A percentile compares a stretch with the other conserved stretches of the same genome.
phyloP scores from a whole-genome alignment of 1,284 basidiomycete species.

The Ganoderma multipileum region DNA sequence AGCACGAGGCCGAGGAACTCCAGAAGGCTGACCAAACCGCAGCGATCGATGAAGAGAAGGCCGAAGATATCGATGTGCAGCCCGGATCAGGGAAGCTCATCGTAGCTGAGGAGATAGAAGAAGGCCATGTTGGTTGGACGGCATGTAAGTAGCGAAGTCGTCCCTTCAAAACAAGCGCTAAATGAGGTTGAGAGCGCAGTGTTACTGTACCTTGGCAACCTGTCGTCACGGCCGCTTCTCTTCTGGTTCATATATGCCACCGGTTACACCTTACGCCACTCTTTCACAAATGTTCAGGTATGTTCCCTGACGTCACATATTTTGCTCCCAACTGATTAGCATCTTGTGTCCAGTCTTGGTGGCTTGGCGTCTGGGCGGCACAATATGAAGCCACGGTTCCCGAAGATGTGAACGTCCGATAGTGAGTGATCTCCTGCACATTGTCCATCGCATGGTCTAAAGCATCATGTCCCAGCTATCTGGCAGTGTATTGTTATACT shows the following conservation, averaged over 20 bases:
- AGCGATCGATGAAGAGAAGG: conserved; percentile 44
- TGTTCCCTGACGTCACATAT: neutral
- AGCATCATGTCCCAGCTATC: conserved; percentile 40
- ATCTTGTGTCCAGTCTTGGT: conserved; percentile 37
- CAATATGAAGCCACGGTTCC: conserved; percentile 41
- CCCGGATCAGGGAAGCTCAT: conserved; percentile 55
- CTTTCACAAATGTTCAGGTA: conserved; percentile 21
- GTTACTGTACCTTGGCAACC: conserved; percentile 38
- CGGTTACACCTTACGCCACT: neutral
- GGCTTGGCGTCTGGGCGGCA: conserved; percentile 39
- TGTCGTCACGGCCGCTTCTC: conserved; percentile 37
- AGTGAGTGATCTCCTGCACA: conserved; percentile 24
- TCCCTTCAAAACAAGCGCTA: conserved; percentile 36
- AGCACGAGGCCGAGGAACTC: conserved; percentile 47
- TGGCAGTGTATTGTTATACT: conserved; percentile 49
- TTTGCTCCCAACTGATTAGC: conserved; percentile 11
- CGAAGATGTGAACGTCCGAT: conserved; percentile 30
- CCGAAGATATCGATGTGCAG: conserved; percentile 33
- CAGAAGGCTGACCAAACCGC: conserved; percentile 48
- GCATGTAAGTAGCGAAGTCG: conserved; percentile 49
- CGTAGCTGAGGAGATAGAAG: conserved; percentile 64
- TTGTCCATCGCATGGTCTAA: conserved; percentile 5
- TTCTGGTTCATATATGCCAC: conserved; percentile 44
- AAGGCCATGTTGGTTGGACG: conserved; percentile 59
- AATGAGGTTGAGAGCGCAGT: conserved; percentile 39